Evolutionary conservation across 305 asterid genomes (phyloP).

Genomic region (Solanum hybrid): DNA sequence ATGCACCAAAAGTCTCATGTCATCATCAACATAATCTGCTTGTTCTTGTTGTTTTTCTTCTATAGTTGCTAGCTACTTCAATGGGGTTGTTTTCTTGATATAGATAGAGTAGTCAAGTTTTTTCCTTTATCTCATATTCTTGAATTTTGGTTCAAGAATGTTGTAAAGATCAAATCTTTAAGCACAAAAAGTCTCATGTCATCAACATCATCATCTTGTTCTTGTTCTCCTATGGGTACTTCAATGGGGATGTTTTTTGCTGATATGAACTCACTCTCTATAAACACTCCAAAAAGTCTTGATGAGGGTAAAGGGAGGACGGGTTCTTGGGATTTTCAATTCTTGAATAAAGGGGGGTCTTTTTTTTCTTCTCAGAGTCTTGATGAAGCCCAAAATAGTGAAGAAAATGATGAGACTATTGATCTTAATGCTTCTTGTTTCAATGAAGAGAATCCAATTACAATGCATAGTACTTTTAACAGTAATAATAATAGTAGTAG

Average conservation of each 20-base stretch:
- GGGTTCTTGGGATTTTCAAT: slow-evolving; percentile 13
- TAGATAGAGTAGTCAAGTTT: background rate
- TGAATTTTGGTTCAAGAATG: background rate
- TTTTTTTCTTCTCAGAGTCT: background rate
- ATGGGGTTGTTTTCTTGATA: slow-evolving; percentile 2
- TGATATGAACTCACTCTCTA: slow-evolving; percentile 30
- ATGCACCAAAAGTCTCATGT: background rate
- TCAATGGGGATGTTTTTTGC: slow-evolving; percentile 34
- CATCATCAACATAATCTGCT: background rate
- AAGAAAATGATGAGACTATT: slow-evolving; percentile 19
- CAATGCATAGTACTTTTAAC: background rate
- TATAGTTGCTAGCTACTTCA: background rate
- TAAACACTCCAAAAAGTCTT: slow-evolving; percentile 5
- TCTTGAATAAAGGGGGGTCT: background rate
- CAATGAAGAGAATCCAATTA: slow-evolving; percentile 19
- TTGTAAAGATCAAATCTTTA: background rate
- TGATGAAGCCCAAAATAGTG: background rate
- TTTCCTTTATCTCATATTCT: slow-evolving; percentile 1
- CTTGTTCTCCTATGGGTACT: slow-evolving; percentile 12
- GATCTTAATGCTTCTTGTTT: slow-evolving; percentile 43
- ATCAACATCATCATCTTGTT: background rate
- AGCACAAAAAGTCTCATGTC: background rate
- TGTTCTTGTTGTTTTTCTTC: background rate
- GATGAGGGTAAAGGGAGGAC: slow-evolving; percentile 8
- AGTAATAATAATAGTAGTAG: background rate